phyloP scores from a whole-genome alignment of 345 rosid genomes.

The Eucalyptus coolabah region DNA sequence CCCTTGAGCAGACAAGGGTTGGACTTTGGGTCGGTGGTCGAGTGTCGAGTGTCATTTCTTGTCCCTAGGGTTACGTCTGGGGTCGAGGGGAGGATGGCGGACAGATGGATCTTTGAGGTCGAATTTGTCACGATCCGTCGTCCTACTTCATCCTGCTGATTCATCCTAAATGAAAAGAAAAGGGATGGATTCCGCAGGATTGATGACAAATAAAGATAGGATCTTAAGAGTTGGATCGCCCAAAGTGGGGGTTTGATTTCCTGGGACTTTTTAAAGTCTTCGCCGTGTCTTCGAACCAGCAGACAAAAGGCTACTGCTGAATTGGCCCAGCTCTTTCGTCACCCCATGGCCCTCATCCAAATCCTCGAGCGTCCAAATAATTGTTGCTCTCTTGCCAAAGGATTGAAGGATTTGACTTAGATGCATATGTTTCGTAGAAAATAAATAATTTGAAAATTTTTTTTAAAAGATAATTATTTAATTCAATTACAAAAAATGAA shows the following conservation, averaged over 20 bases:
- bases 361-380: background rate
- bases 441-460: no score
- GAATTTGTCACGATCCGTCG: background rate
- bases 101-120: background rate
- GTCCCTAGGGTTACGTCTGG: background rate
- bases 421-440: rapidly evolving
- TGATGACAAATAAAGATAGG: background rate
- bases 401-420: background rate
- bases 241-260: background rate
- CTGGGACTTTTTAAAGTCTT: background rate
- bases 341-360: background rate
- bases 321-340: background rate
- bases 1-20: background rate
- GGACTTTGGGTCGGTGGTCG: background rate
- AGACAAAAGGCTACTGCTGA: background rate
- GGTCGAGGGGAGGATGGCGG: background rate
- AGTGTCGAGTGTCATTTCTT: background rate
- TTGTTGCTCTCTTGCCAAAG: background rate
- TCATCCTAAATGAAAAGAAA: background rate
- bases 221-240: background rate
- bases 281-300: background rate
- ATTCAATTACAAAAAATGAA: no score
- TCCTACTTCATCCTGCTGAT: background rate
- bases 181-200: background rate
- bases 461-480: no score